Conservation (phyloP, 2,329 filamentous ascomycete genomes). For the Pseudogymnoascus sp. region DNA sequence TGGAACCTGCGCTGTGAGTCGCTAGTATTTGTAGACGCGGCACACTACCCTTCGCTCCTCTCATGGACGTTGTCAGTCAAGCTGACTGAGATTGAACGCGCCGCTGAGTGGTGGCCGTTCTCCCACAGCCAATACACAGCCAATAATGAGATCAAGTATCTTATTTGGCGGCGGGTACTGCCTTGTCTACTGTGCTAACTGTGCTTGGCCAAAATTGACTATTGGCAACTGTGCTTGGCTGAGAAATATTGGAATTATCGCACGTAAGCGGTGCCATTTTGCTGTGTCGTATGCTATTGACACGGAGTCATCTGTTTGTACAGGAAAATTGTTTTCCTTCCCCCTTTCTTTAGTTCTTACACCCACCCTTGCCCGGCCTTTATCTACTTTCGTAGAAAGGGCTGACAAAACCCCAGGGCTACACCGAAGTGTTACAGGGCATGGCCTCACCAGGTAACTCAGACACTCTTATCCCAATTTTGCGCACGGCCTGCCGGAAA, state of each 20-base stretch:
- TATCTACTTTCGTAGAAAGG: neutral
- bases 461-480: neutral
- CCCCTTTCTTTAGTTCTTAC: neutral
- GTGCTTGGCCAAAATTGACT: neutral
- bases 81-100: neutral
- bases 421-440: neutral
- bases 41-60: neutral
- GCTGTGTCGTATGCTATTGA: neutral
- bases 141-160: neutral
- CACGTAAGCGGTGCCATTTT: neutral
- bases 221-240: neutral
- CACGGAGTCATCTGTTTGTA: neutral
- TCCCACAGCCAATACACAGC: neutral
- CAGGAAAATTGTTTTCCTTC: neutral
- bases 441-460: neutral
- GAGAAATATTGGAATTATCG: neutral
- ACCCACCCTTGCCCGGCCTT: neutral
- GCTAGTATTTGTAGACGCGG: neutral
- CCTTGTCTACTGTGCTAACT: neutral
- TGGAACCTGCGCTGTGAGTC: neutral
- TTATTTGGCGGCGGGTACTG: neutral
- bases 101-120: neutral
- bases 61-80: neutral
- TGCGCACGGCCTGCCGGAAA: constrained; percentile 5
- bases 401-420: neutral